A percentile compares a stretch with the other conserved stretches of the same genome.
These are phyloP conservation scores for Fusarium pilosicola DNA, from an alignment of 2,329 filamentous ascomycete genomes.

Conservation along the genomic window DNA sequence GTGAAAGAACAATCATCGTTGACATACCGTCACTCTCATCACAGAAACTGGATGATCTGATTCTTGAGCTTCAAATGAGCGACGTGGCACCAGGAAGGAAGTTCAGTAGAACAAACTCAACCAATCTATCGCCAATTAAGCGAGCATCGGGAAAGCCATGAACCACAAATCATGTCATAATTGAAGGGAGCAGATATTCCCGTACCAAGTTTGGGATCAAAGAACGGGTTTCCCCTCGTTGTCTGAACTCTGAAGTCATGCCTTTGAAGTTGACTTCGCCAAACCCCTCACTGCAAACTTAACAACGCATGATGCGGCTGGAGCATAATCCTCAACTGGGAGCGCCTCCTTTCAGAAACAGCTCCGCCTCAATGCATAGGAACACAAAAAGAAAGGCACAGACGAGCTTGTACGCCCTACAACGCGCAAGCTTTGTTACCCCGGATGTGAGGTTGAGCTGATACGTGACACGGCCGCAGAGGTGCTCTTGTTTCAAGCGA, in stretches of 20 bases:
- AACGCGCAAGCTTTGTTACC: conserved; percentile 14
- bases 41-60: conserved; percentile 25
- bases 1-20: neutral
- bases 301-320: neutral
- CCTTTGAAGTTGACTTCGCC: neutral
- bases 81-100: neutral
- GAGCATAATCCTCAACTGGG: neutral
- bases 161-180: neutral
- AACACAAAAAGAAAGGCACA: neutral
- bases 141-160: neutral
- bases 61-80: neutral
- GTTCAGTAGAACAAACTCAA: conserved; percentile 3
- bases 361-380: neutral
- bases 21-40: conserved; percentile 15
- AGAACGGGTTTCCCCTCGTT: neutral
- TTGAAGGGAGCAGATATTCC: neutral
- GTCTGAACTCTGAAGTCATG: neutral
- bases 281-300: neutral
- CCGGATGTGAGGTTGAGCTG: neutral
- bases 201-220: neutral
- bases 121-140: neutral
- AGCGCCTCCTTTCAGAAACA: neutral
- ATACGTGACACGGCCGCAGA: conserved; percentile 1
- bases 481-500: conserved; percentile 24
- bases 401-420: neutral